Evolutionary conservation across 495 filamentous ascomycete species (phyloP).

Genomic region (Trichoderma orchidacearum): DNA sequence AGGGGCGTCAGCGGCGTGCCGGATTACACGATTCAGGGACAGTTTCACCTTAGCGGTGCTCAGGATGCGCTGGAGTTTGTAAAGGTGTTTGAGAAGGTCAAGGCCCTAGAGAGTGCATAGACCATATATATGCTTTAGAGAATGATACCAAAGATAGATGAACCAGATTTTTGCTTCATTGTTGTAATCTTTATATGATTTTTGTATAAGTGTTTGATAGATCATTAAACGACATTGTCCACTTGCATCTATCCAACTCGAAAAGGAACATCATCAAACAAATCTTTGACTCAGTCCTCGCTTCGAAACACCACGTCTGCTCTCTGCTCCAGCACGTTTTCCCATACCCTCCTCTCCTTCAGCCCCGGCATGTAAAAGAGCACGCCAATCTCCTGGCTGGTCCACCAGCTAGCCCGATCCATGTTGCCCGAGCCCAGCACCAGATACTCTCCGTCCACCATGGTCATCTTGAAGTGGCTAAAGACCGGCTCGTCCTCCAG

Average conservation of each 20-base stretch:
- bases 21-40: neutral
- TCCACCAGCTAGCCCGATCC: constrained; percentile 66
- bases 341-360: neutral
- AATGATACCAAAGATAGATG: neutral
- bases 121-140: neutral
- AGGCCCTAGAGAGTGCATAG: neutral
- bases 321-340: neutral
- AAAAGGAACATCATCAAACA: neutral
- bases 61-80: neutral
- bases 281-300: neutral
- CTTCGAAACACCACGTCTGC: neutral
- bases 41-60: neutral
- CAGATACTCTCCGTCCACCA: constrained; percentile 45
- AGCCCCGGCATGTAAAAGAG: constrained; percentile 39
- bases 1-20: neutral
- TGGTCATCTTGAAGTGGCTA: constrained; percentile 55
- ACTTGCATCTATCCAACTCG: neutral
- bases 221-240: too few relatives aligned
- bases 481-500: constrained; percentile 40
- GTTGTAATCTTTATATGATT: neutral
- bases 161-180: too few relatives aligned
- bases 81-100: neutral
- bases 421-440: constrained; percentile 64
- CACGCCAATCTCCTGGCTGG: constrained; percentile 64
- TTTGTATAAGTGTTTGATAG: too few relatives aligned